Evolutionary conservation across 768 basidiomycete genomes (phyloP).

Genomic region (Mycena olivaceomarginata): DNA sequence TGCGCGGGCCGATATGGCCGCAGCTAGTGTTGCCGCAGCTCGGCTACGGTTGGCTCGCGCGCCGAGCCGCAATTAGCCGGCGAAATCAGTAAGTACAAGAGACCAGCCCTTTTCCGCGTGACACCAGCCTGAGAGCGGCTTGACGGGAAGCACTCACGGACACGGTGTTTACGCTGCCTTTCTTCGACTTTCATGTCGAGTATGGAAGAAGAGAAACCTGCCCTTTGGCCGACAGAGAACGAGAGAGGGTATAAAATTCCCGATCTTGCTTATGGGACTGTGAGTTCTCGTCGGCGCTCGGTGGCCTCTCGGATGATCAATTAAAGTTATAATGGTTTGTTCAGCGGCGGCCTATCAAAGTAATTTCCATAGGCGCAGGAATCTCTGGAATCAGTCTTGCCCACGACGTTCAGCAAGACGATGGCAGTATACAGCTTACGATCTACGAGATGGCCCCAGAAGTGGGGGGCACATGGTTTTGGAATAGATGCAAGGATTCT

Average conservation of each 20-base stretch:
- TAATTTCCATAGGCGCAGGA: conserved; percentile 67
- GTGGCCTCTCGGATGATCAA: no score
- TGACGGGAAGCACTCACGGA: no score
- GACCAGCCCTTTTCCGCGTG: neutral
- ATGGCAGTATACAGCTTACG: conserved; percentile 63
- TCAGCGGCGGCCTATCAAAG: conserved; percentile 58
- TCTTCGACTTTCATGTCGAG: neutral
- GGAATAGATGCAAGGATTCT: conserved; percentile 52
- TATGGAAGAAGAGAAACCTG: neutral
- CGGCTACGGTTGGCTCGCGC: no score
- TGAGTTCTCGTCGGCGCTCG: conserved; percentile 2
- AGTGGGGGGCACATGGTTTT: conserved; percentile 70
- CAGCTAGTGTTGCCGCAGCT: no score
- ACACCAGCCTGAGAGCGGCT: neutral
- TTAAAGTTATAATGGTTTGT: neutral
- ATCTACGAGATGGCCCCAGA: conserved; percentile 68
- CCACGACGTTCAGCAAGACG: conserved; percentile 47
- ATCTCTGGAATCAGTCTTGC: conserved; percentile 63
- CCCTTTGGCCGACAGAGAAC: neutral
- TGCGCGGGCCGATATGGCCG: no score
- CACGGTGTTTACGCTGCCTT: neutral
- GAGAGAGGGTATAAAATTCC: neutral
- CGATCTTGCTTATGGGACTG: conserved; percentile 16
- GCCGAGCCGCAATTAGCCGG: no score
- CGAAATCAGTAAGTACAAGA: no score